These are phyloP conservation scores for Xerocomellus intermedius DNA, from an alignment of 768 basidiomycete genomes.

Conservation along the genomic window DNA sequence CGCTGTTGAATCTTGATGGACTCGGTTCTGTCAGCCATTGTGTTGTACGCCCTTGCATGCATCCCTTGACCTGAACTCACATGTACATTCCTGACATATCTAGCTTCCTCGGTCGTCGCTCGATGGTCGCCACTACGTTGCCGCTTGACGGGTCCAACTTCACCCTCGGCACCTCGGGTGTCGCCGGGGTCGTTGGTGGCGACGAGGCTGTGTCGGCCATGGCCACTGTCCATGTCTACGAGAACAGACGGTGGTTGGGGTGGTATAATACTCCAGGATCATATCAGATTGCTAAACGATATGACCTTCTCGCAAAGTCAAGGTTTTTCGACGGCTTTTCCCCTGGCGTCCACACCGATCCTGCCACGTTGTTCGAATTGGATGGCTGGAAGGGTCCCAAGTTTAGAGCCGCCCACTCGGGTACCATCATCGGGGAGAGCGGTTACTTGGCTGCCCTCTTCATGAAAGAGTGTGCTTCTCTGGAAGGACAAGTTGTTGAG, in stretches of 20 bases:
- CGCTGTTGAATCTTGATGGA: not conserved
- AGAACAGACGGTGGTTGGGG: slow-evolving; percentile 34
- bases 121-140: slow-evolving; percentile 10
- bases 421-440: slow-evolving; percentile 30
- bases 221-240: slow-evolving; percentile 36
- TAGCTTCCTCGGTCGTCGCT: slow-evolving; percentile 15
- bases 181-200: slow-evolving; percentile 39
- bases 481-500: slow-evolving; percentile 13
- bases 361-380: slow-evolving; percentile 32
- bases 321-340: slow-evolving; percentile 35
- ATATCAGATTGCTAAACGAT: slow-evolving; percentile 35
- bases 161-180: slow-evolving; percentile 32
- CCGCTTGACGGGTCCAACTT: slow-evolving; percentile 22
- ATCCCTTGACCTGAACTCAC: slow-evolving; percentile 4
- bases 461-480: slow-evolving; percentile 17
- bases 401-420: slow-evolving; percentile 34
- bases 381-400: slow-evolving; percentile 32
- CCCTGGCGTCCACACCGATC: slow-evolving; percentile 34
- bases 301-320: slow-evolving; percentile 33
- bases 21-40: not conserved
- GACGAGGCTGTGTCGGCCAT: slow-evolving; percentile 40
- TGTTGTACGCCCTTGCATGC: slow-evolving; percentile 7
- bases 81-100: slow-evolving; percentile 23
- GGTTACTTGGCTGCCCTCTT: slow-evolving; percentile 33
- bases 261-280: slow-evolving; percentile 42